Base-by-base conservation (phyloP, 192 early-diverging fungal genomes). In the Mortierella claussenii region DNA sequence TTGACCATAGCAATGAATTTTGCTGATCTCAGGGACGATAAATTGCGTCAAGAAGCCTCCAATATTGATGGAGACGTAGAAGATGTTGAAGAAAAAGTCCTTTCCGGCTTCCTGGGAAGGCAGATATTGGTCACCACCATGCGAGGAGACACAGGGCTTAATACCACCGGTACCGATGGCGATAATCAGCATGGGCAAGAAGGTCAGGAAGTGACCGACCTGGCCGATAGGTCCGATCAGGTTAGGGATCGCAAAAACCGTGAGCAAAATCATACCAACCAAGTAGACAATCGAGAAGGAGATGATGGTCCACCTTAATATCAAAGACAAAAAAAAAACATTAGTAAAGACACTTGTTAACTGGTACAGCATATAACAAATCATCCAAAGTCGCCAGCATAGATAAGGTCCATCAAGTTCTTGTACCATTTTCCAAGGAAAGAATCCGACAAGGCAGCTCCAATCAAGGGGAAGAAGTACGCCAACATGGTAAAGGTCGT, bases 341-440 rank as follows among this genome's bases (percentile, higher is more conserved):
- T n/a, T n/a, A n/a, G n/a, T n/a, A n/a, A n/a, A n/a, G n/a, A n/a
- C n/a, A n/a, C n/a, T n/a, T n/a, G n/a, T n/a, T n/a, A n/a, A n/a
- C n/a, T n/a, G n/a, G n/a, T n/a, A n/a, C n/a, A n/a, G n/a, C n/a
- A n/a, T n/a, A n/a, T n/a, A n/a, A n/a, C n/a, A n/a, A n/a, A n/a
- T n/a, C n/a, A n/a, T n/a, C n/a, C n/a, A n/a, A n/a, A n/a, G n/a
- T n/a, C n/a, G n/a, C n/a, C n/a, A n/a, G n/a, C n/a, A n/a, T n/a
- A n/a, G n/a, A n/a, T n/a, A n/a, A n/a, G n/a, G n/a, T n/a, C n/a
- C n/a, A n/a, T n/a, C n/a, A n/a, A n/a, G n/a, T n/a, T n/a, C n/a
- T n/a, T n/a, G n/a, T n/a, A 81, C 86, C 69, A 90, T 79, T 90
- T 90, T 71, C 82, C 87, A 46, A 91, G 73, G 79, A 81, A 89